phyloP scores from a whole-genome alignment of 2,329 filamentous ascomycete genomes.

The Pestalotiopsis sp. region DNA sequence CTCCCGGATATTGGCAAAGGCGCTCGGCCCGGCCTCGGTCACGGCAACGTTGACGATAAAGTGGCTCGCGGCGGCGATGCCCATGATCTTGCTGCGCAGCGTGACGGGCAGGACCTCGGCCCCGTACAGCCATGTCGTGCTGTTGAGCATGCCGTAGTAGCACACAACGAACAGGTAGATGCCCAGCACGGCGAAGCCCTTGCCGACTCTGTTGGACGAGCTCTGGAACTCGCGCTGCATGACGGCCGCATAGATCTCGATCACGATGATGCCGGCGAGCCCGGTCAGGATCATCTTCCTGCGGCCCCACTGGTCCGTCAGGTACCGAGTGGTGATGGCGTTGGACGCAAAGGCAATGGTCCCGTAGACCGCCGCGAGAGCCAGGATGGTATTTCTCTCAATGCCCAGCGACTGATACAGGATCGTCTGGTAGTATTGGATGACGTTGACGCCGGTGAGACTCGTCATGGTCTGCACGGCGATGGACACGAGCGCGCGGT shows the following conservation, averaged over 20 bases:
- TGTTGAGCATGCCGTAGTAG: slow-evolving; percentile 58
- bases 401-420: slow-evolving; percentile 59
- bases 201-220: slow-evolving; percentile 55
- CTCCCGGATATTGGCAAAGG: slow-evolving; percentile 58
- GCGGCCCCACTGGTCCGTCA: slow-evolving; percentile 26
- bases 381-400: slow-evolving; percentile 49
- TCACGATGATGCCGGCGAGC: slow-evolving; percentile 51
- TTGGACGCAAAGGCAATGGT: slow-evolving; percentile 50
- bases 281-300: slow-evolving; percentile 57
- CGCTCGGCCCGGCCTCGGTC: slow-evolving; percentile 56
- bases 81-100: slow-evolving; percentile 57
- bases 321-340: slow-evolving; percentile 13
- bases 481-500: slow-evolving; percentile 54
- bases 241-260: slow-evolving; percentile 61
- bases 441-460: slow-evolving; percentile 60
- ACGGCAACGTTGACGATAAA: slow-evolving; percentile 58
- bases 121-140: slow-evolving; percentile 57
- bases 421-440: slow-evolving; percentile 52
- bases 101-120: slow-evolving; percentile 57
- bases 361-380: slow-evolving; percentile 56
- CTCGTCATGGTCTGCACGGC: slow-evolving; percentile 61
- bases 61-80: slow-evolving; percentile 53
- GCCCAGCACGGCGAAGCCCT: slow-evolving; percentile 61
- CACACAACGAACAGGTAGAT: slow-evolving; percentile 59
- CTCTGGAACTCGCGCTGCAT: slow-evolving; percentile 61